A percentile compares a stretch with the other conserved stretches of the same genome.
Evolutionary conservation across 2,329 filamentous ascomycete species (phyloP).

Genomic region (Remersonia thermophila): DNA sequence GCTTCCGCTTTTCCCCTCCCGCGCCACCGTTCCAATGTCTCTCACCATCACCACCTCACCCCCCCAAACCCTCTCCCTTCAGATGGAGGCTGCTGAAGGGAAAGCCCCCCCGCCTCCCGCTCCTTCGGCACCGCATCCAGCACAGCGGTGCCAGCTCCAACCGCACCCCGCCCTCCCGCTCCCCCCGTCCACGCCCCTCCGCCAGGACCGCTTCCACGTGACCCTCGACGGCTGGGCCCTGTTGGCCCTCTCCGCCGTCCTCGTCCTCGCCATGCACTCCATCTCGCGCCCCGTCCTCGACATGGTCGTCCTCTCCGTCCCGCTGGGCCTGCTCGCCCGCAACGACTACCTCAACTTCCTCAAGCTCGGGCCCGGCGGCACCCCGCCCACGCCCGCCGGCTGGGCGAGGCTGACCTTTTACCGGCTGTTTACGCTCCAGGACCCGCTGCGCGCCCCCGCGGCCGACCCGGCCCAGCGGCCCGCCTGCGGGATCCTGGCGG

Average conservation of each 20-base stretch:
- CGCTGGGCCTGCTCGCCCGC: constrained; percentile 40
- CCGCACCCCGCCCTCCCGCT: too few relatives aligned
- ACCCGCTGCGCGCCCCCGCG: constrained; percentile 52
- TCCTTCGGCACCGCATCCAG: too few relatives aligned
- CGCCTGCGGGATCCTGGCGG: constrained; percentile 43
- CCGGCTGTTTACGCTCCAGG: constrained; percentile 55
- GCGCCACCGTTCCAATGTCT: constrained; percentile 10
- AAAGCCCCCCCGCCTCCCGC: too few relatives aligned
- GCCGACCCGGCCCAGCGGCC: constrained; percentile 35
- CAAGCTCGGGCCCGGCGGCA: constrained; percentile 67
- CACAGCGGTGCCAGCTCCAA: constrained; percentile 7
- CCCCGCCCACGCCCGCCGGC: constrained; percentile 58
- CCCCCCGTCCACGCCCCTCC: constrained; percentile 30
- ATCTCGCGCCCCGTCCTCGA: constrained; percentile 36
- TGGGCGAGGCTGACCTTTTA: constrained; percentile 65
- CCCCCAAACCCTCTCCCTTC: constrained; percentile 6
- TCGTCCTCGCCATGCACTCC: constrained; percentile 41
- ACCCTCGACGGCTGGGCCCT: constrained; percentile 41
- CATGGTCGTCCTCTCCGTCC: constrained; percentile 36
- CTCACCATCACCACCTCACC: constrained; percentile 14
- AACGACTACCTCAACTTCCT: constrained; percentile 68
- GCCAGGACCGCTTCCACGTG: constrained; percentile 39
- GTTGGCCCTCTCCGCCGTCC: constrained; percentile 30
- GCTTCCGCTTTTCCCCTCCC: too few relatives aligned
- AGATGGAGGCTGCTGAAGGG: constrained; percentile 1